Conservation (phyloP, 2,329 filamentous ascomycete species). For the Monilinia fructigena region DNA sequence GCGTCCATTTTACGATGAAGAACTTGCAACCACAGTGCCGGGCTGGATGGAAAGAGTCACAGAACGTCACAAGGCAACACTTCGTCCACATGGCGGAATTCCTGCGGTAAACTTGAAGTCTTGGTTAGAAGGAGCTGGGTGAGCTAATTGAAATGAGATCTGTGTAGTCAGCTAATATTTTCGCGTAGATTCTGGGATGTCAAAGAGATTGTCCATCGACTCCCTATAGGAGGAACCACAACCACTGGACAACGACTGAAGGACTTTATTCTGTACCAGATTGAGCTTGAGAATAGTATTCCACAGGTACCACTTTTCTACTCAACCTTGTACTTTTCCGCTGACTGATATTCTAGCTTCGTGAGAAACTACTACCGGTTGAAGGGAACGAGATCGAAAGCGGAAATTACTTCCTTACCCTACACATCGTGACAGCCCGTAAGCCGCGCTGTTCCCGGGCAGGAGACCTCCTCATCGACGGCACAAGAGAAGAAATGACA, state of each 20-base stretch:
- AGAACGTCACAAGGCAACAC: conserved; percentile 32
- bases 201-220: conserved; percentile 33
- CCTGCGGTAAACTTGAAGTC: conserved; percentile 36
- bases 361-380: conserved; percentile 23
- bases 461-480: conserved; percentile 35
- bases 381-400: conserved; percentile 26
- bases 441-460: conserved; percentile 34
- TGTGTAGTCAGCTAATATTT: conserved; percentile 18
- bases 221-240: conserved; percentile 31
- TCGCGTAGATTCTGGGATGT: conserved; percentile 38
- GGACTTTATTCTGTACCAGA: conserved; percentile 21
- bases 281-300: conserved; percentile 26
- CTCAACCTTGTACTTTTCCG: not conserved
- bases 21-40: conserved; percentile 33
- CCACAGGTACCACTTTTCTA: conserved; percentile 13
- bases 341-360: conserved; percentile 29
- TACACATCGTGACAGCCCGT: conserved; percentile 38
- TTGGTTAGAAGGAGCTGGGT: conserved; percentile 39
- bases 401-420: conserved; percentile 34
- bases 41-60: conserved; percentile 36
- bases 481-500: conserved; percentile 36
- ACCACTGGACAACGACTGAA: conserved; percentile 9
- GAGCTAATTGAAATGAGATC: conserved; percentile 17
- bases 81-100: conserved; percentile 36
- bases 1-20: conserved; percentile 29